Base-by-base conservation (phyloP, 805 yeast genomes). In the Millerozyma acaciae region DNA sequence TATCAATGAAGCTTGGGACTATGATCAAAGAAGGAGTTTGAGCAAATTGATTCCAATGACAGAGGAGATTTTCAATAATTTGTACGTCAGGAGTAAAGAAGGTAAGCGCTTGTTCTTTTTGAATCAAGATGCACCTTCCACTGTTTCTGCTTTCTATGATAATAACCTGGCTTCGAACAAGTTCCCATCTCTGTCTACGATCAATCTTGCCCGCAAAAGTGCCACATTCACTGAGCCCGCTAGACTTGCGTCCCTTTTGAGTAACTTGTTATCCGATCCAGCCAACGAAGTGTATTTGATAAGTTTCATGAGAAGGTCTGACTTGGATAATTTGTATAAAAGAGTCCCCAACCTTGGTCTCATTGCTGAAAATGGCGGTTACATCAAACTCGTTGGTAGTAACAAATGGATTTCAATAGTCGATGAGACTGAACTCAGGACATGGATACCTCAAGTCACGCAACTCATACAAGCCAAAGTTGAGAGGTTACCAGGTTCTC, bases 311-410 rank as follows among this genome's bases (percentile, higher is more conserved):
- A 78, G 78, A 33, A 69, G 82, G 38, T 57, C 68, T 2, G 84
- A 80, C 26, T 60, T 89, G 50, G 84, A 82, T 40, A 68, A 84
- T 34, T 60, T 77, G 33, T 88, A 80, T 60, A 68, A 81, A 13
- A 72, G 86, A 44, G 70, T 78, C 4, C 76, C 82, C 1, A 75
- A 76, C 25, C 50, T 89, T 19, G 97, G 97, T 0, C 64, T 90
- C 33, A 78, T 90, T 42, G 95, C 96, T 1, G 97, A 89, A 56
- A 80, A 82, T 51, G 97, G 97, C 22, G 94, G 87, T 0, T 86
- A 74, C 48, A 69, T 90, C 21, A 79, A 74, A 52, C 48, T 76
- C 13, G 70, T 72, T 10, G 69, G 74, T 14, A 43, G 63, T 17
- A 57, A 65, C 10, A 57, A 65, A 8, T 86, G 95, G 95, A 58